phyloP scores from a whole-genome alignment of 176 grass and related monocot genomes.

The Zoysia japonica region DNA sequence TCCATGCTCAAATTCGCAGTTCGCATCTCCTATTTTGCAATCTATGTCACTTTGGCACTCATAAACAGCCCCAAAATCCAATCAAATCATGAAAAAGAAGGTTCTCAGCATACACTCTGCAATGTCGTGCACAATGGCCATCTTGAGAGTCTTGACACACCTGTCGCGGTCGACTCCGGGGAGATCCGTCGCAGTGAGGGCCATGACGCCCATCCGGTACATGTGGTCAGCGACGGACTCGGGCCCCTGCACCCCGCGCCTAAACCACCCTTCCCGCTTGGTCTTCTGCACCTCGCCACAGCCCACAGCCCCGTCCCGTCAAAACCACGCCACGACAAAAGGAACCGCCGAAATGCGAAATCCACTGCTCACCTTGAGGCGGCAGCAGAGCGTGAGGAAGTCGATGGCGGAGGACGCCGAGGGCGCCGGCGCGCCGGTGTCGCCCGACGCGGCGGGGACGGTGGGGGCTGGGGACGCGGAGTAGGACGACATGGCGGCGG shows the following conservation, averaged over 20 bases:
- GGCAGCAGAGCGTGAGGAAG: constrained; percentile 95
- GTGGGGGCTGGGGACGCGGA: constrained; percentile 29
- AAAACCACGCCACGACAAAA: not conserved
- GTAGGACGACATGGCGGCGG: constrained; percentile 70
- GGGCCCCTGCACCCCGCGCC: constrained; percentile 66
- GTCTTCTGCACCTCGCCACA: constrained; percentile 58
- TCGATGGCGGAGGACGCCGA: constrained; percentile 72
- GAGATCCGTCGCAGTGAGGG: constrained; percentile 81
- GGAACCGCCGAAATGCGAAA: constrained; percentile 1
- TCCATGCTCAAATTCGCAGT: not conserved
- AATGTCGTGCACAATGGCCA: constrained; percentile 96
- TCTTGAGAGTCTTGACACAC: constrained; percentile 86
- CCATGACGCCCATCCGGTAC: constrained; percentile 98
- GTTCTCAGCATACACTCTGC: constrained; percentile 62
- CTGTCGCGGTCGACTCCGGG: constrained; percentile 88
- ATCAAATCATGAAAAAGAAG: not conserved
- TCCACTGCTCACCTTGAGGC: constrained; percentile 67
- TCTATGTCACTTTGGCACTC: not conserved
- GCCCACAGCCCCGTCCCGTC: not conserved
- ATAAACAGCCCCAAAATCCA: not conserved
- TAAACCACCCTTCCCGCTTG: constrained; percentile 87
- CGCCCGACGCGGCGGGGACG: constrained; percentile 11
- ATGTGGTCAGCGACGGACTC: constrained; percentile 98
- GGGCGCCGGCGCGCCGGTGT: constrained; percentile 15
- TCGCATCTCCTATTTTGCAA: not conserved